Conservation (phyloP, 352 stramenopile species). For the Pythium coloratum region DNA sequence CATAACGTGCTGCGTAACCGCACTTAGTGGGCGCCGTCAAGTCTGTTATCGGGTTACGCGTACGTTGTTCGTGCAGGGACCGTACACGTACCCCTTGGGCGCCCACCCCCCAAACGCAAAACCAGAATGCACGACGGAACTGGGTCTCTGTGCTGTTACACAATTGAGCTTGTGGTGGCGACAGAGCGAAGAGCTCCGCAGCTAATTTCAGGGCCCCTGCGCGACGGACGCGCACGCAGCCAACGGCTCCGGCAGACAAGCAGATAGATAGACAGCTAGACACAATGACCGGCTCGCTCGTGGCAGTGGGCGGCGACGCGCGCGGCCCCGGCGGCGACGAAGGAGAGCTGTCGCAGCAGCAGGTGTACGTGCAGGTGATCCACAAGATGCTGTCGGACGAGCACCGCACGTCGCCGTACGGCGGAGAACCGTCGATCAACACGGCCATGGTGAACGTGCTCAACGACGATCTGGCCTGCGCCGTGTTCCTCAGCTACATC, state of each 20-base stretch:
- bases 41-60: not conserved
- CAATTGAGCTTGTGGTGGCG: conserved; percentile 14
- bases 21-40: not conserved
- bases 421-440: conserved; percentile 36
- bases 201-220: conserved; percentile 2
- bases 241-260: not conserved
- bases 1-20: not conserved
- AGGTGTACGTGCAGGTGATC: conserved; percentile 35
- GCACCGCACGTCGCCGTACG: conserved; percentile 15
- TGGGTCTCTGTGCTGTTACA: conserved; percentile 19
- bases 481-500: conserved; percentile 62
- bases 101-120: not conserved
- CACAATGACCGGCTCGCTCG: conserved; percentile 19
- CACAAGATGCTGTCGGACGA: conserved; percentile 53
- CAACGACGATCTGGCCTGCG: conserved; percentile 59
- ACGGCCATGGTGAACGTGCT: conserved; percentile 61
- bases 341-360: conserved; percentile 33
- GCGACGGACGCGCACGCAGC: conserved; percentile 1
- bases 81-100: not conserved
- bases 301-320: conserved; percentile 9
- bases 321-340: conserved; percentile 10
- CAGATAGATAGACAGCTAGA: not conserved
- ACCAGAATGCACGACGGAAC: conserved; percentile 11
- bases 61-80: not conserved
- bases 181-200: conserved; percentile 6